phyloP scores from a whole-genome alignment of 1,284 basidiomycete genomes.

The Mycosarcoma mackinlayi region DNA sequence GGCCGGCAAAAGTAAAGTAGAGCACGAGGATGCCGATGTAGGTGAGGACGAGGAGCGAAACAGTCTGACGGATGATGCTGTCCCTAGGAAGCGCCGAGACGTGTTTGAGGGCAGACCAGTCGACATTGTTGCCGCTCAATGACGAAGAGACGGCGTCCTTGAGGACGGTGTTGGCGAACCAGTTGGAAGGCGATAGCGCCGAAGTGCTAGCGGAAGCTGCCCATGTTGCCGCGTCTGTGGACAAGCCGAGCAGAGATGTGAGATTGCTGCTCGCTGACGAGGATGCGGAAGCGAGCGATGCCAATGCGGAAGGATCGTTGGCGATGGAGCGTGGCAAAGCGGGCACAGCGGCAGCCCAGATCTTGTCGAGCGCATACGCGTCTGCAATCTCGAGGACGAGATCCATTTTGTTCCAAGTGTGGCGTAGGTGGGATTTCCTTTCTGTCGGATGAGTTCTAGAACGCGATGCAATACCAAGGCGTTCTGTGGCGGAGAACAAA shows the following conservation, averaged over 20 bases:
- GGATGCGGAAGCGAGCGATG: constrained; percentile 44
- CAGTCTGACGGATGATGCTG: constrained; percentile 74
- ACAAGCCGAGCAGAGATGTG: constrained; percentile 13
- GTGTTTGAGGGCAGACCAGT: constrained; percentile 36
- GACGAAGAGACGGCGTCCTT: constrained; percentile 33
- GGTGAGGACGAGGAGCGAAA: constrained; percentile 82
- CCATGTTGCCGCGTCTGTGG: constrained; percentile 22
- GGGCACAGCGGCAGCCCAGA: constrained; percentile 81
- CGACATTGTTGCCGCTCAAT: constrained; percentile 26
- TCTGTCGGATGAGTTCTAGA: background rate
- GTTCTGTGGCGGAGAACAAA: background rate
- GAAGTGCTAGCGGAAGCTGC: constrained; percentile 40
- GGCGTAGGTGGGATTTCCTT: background rate
- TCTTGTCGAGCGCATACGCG: constrained; percentile 79
- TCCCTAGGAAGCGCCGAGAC: constrained; percentile 55
- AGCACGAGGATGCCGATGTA: constrained; percentile 75
- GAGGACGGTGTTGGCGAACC: constrained; percentile 38
- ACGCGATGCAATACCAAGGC: background rate
- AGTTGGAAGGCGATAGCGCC: constrained; percentile 17
- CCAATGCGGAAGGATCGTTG: constrained; percentile 30
- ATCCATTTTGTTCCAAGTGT: constrained; percentile 75
- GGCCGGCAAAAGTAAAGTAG: constrained; percentile 82
- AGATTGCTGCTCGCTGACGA: constrained; percentile 40
- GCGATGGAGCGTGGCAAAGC: constrained; percentile 53
- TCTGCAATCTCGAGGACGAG: constrained; percentile 80